phyloP scores from a whole-genome alignment of 2,329 filamentous ascomycete genomes.

The Aspergillus tubingensis region DNA sequence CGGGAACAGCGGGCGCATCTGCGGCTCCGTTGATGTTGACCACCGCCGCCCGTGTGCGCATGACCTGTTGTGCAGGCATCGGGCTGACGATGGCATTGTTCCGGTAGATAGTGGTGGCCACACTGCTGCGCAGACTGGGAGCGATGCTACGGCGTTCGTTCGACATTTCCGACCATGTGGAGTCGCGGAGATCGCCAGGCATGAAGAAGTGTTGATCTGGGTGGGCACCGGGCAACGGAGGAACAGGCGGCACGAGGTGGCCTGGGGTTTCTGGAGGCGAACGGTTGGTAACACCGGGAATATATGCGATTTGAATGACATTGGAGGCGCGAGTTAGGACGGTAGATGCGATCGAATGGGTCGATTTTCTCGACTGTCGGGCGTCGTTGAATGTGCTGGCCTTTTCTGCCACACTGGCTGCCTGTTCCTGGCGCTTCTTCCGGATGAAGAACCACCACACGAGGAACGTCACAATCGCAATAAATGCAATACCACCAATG shows the following conservation, averaged over 20 bases:
- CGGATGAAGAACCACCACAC: constrained; percentile 89
- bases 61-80: constrained; percentile 78
- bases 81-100: constrained; percentile 83
- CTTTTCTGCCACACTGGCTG: constrained; percentile 51
- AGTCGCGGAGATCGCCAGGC: constrained; percentile 85
- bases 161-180: constrained; percentile 80
- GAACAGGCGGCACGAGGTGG: constrained; percentile 84
- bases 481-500: constrained; percentile 74
- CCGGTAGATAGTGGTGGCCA: constrained; percentile 91
- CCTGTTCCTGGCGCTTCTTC: constrained; percentile 65
- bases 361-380: constrained; percentile 69
- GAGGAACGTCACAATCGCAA: constrained; percentile 74
- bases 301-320: constrained; percentile 99
- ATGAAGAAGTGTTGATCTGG: constrained; percentile 91
- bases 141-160: constrained; percentile 54
- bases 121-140: constrained; percentile 59
- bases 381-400: constrained; percentile 54
- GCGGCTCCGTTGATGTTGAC: constrained; percentile 76
- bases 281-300: constrained; percentile 92
- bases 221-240: constrained; percentile 73
- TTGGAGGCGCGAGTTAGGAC: constrained; percentile 95
- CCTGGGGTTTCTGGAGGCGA: constrained; percentile 80
- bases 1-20: constrained; percentile 69
- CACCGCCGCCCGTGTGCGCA: constrained; percentile 85
- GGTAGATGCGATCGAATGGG: constrained; percentile 93